phyloP scores from a whole-genome alignment of 495 filamentous ascomycete species.

The Tuber borchii region DNA sequence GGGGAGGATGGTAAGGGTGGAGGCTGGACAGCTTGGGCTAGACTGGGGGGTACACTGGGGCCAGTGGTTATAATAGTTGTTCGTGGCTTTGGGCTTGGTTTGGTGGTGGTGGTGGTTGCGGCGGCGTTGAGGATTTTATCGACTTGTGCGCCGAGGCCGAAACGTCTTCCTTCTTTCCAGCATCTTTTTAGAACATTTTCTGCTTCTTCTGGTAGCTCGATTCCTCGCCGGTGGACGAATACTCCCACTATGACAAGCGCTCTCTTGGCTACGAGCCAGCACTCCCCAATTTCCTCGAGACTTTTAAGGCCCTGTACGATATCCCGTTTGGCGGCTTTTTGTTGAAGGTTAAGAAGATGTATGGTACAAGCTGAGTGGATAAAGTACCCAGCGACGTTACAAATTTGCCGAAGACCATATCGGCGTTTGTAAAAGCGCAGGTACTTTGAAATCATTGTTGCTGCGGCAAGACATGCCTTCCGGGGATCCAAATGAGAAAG shows the following conservation, averaged over 20 bases:
- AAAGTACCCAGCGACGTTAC: conserved; percentile 93
- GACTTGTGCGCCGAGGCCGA: conserved; percentile 32
- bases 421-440: conserved; percentile 88
- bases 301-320: conserved; percentile 85
- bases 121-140: conserved; percentile 15
- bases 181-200: conserved; percentile 59
- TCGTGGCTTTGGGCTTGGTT: neutral
- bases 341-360: conserved; percentile 84
- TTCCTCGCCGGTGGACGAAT: conserved; percentile 79
- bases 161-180: conserved; percentile 28
- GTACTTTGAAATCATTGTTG: conserved; percentile 79
- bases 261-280: conserved; percentile 83
- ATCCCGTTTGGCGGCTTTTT: conserved; percentile 80
- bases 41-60: neutral
- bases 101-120: neutral
- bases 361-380: conserved; percentile 88
- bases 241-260: conserved; percentile 79
- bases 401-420: conserved; percentile 85
- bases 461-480: conserved; percentile 82
- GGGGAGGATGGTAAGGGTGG: neutral
- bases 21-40: neutral
- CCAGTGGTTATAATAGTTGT: neutral
- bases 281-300: conserved; percentile 91
- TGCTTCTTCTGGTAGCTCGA: conserved; percentile 80
- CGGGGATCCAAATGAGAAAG: conserved; percentile 84